Evolutionary conservation across 306 rosid genomes (phyloP), one percentile per base, ranked within the genome.

Genomic region (Arachis hypogaea): DNA sequence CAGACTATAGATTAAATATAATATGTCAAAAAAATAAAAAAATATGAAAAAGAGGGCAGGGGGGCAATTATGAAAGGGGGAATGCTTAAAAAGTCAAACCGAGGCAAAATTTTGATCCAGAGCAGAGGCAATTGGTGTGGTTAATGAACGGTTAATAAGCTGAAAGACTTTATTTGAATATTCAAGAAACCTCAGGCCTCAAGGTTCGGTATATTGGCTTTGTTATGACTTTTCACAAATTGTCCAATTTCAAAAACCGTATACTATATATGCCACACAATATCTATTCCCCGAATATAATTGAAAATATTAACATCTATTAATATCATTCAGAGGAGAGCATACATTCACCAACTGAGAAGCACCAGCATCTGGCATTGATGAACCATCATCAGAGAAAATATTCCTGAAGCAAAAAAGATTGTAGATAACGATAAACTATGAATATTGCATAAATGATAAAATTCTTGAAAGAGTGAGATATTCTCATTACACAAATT

Each of bases 341-440:
- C 63, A 47, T 85, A 80, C 99, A 92, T 87, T 91, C 76, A 83
- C 92, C 42, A 86, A 74, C 66, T 77, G 90, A 76, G 79, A 75
- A 68, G 93, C 99, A 68, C 83, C 82, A 56, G 49, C 80, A 38
- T 75, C 88, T 65, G 88, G 95, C 60, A 77, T 61, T 76, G 86
- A 77, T 7, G 89, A 85, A 68, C 95, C 96, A 68, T 89, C 99
- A 6, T 84, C 97, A 47, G 97, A 94, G 82, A 86, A 94, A 66
- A 94, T 80, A 84, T 94, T 94, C 92, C 97, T 94, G 86, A 72
- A 76, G 79, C 46, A 56, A 45, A 74, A 56, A 50, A 46, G 63
- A 36, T 45, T 11, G 63, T 40, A 41, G 18, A 78, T n/a, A 50
- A 65, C 11, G 63, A 33, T 49, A 69, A 54, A 22, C 57, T 33